Conservation (phyloP, 345 rosid species). For the Hibiscus mutabilis region DNA sequence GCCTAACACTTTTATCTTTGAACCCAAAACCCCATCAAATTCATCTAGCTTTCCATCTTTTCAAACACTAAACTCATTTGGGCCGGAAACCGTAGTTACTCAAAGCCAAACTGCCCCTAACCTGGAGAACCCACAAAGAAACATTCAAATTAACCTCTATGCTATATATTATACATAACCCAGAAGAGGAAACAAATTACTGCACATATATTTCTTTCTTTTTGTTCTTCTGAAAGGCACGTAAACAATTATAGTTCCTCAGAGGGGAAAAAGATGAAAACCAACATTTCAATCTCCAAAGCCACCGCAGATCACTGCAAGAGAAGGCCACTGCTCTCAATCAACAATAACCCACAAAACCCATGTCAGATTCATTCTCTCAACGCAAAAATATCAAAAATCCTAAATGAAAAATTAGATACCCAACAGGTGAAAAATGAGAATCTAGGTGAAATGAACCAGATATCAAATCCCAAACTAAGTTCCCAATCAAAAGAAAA, state of each 20-base stretch:
- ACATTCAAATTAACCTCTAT: not conserved
- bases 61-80: not conserved
- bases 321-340: constrained; percentile 28
- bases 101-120: not conserved
- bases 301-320: constrained; percentile 17
- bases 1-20: no score
- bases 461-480: no score
- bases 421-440: not conserved
- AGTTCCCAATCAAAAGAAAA: no score
- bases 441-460: no score
- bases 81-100: no score
- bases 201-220: not conserved
- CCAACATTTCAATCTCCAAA: no score
- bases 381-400: not conserved
- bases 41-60: constrained; percentile 5
- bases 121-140: constrained; percentile 13
- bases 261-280: no score
- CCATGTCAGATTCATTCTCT: constrained; percentile 5
- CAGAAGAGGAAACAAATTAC: not conserved
- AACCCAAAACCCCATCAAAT: not conserved
- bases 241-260: no score
- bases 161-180: not conserved
- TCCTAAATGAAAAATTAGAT: not conserved
- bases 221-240: no score
- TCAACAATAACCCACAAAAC: constrained; percentile 17